Percentiles rank a stretch among this genome's conserved stretches.
Conservation (phyloP, 139 green algal genomes). For the Picochlorum costavermella region DNA sequence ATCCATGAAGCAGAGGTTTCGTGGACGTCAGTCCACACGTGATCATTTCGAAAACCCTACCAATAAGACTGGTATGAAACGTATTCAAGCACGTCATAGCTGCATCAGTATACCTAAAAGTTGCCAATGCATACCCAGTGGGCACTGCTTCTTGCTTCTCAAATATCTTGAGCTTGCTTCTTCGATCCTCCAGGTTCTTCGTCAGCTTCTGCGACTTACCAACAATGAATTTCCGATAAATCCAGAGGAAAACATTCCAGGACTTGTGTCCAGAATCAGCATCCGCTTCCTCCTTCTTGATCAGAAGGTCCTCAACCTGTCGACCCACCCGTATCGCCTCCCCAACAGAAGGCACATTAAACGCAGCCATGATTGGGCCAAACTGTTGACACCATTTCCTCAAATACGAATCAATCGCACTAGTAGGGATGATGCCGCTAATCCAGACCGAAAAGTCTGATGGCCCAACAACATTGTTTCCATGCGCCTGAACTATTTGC, state of each 20-base stretch:
- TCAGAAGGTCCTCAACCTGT: conserved; percentile 12
- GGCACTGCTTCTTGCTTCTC: conserved; percentile 23
- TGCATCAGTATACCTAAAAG: conserved; percentile 43
- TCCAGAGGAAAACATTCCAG: conserved; percentile 10
- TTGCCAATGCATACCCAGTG: conserved; percentile 40
- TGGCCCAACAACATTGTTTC: conserved; percentile 30
- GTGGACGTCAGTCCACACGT: conserved; percentile 21
- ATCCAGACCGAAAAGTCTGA: conserved; percentile 40
- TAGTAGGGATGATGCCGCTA: conserved; percentile 1
- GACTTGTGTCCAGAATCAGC: conserved; percentile 13
- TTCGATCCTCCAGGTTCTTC: conserved; percentile 5
- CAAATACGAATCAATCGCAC: conserved; percentile 15
- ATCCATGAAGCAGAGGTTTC: conserved; percentile 13
- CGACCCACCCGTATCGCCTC: conserved; percentile 15
- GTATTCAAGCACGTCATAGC: conserved; percentile 30
- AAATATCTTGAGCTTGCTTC: conserved; percentile 25
- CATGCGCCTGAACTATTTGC: conserved; percentile 16
- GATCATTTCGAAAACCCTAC: conserved; percentile 4
- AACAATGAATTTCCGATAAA: conserved; percentile 22
- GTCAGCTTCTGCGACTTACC: conserved; percentile 7
- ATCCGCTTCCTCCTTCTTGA: conserved; percentile 15
- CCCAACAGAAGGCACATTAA: conserved; percentile 14
- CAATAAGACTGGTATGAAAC: conserved; percentile 14
- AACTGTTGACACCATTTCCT: conserved; percentile 38
- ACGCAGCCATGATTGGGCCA: conserved; percentile 25